These are phyloP conservation scores for Dovyalis caffra DNA, from an alignment of 345 rosid genomes.

Conservation along the genomic window DNA sequence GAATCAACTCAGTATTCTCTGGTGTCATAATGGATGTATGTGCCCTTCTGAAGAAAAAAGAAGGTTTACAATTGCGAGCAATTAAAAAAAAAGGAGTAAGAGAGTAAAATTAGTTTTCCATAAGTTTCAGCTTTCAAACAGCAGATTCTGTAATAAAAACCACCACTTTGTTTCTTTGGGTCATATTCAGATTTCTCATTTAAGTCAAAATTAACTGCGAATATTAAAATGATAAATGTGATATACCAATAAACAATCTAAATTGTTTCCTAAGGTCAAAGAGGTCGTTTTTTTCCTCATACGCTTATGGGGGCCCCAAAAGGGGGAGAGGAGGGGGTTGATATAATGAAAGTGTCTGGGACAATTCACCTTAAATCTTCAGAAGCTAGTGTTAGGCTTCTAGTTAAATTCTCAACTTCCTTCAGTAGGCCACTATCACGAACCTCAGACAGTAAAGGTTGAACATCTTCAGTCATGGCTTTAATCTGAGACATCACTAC, in stretches of 20 bases:
- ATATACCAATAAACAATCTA: not conserved
- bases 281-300: not conserved
- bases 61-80: not conserved
- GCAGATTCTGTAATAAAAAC: too few species aligned
- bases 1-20: slow-evolving; percentile 82
- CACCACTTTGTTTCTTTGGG: not conserved
- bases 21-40: slow-evolving; percentile 86
- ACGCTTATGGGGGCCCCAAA: not conserved
- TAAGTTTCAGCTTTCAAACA: too few species aligned
- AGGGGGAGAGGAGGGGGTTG: not conserved
- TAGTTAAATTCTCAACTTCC: slow-evolving; percentile 81
- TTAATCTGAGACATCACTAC: slow-evolving; percentile 87
- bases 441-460: slow-evolving; percentile 90
- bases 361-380: slow-evolving; percentile 75
- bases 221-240: not conserved
- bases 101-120: not conserved
- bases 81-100: not conserved
- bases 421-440: slow-evolving; percentile 82
- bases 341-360: not conserved
- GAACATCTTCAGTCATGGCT: slow-evolving; percentile 96
- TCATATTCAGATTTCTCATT: not conserved
- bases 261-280: not conserved
- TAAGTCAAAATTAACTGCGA: not conserved
- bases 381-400: slow-evolving; percentile 81
- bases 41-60: slow-evolving; percentile 20